Evolutionary conservation across 176 grass and related monocot species (phyloP).

Genomic region (Alopecurus myosuroides): DNA sequence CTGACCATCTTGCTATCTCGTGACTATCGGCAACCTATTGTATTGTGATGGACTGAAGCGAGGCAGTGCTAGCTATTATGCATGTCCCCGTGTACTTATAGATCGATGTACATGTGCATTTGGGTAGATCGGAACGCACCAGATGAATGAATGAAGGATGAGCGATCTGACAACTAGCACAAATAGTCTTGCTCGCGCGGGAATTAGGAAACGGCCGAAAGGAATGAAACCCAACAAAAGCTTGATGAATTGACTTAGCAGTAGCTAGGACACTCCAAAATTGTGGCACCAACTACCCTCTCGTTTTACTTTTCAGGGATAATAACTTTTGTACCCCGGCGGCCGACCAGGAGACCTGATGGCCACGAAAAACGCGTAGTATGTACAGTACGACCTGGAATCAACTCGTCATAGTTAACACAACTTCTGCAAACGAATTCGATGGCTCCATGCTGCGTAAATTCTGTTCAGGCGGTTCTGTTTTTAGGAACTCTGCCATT

Average conservation of each 20-base stretch:
- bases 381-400: not conserved
- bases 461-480: not conserved
- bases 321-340: not conserved
- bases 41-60: not conserved
- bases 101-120: not conserved
- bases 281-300: constrained; percentile 4
- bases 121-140: not conserved
- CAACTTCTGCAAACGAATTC: not conserved
- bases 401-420: not conserved
- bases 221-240: not conserved
- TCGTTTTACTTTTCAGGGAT: too few relatives aligned
- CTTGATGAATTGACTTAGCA: too few relatives aligned
- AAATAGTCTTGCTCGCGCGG: not conserved
- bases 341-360: not conserved
- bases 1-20: not conserved
- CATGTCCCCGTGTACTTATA: not conserved
- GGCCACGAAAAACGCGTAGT: not conserved
- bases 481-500: not conserved
- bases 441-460: not conserved
- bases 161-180: not conserved
- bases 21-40: too few relatives aligned
- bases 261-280: not conserved
- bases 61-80: not conserved
- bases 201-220: not conserved
- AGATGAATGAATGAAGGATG: not conserved